phyloP scores from a whole-genome alignment of 2,329 filamentous ascomycete species.

The Colletotrichum liaoningense region DNA sequence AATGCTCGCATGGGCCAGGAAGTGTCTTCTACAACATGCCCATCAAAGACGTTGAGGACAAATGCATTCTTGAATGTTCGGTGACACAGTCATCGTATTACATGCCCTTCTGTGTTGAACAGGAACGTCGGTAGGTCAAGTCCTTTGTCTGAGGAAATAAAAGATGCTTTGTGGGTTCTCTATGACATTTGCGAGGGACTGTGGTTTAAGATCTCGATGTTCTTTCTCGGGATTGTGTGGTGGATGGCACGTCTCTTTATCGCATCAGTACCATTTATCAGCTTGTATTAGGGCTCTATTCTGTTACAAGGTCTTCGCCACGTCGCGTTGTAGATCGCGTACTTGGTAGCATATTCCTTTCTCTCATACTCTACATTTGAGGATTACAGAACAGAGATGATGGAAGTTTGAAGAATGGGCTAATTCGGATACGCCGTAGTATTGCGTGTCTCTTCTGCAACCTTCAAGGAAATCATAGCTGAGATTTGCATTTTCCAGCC shows the following conservation, averaged over 20 bases:
- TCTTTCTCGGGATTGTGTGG: not conserved
- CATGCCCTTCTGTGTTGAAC: not conserved
- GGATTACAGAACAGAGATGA: not conserved
- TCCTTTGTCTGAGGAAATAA: not conserved
- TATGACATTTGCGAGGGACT: not conserved
- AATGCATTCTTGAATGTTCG: not conserved
- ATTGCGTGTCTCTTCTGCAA: not conserved
- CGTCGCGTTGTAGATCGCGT: not conserved
- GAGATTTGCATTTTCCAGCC: no score
- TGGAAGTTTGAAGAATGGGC: not conserved
- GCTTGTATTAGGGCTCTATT: not conserved
- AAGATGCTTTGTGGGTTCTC: not conserved
- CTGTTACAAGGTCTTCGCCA: not conserved
- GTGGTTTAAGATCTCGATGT: not conserved
- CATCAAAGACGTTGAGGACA: not conserved
- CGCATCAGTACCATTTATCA: not conserved
- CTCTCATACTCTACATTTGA: not conserved
- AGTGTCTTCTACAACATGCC: not conserved
- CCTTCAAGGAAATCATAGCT: not conserved
- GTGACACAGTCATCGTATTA: not conserved
- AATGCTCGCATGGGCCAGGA: not conserved
- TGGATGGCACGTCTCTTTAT: not conserved
- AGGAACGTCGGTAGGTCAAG: not conserved
- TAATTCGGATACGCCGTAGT: fast-evolving
- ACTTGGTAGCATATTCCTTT: not conserved